Conservation (phyloP, 75 land plant genomes). For the Cupressus sempervirens region DNA sequence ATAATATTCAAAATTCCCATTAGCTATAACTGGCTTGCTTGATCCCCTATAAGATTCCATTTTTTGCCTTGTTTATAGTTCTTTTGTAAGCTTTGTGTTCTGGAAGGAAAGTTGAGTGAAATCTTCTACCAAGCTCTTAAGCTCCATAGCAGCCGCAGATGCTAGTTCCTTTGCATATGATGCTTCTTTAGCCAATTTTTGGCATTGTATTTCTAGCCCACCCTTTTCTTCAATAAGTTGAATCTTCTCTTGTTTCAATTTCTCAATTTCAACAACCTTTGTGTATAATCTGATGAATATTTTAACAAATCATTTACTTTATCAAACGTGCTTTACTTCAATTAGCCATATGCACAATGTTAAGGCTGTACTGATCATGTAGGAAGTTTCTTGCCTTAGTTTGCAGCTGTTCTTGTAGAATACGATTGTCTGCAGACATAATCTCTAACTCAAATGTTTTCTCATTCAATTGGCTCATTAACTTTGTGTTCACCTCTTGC, state of each 20-base stretch:
- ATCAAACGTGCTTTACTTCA: too few species aligned
- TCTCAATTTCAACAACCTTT: slow-evolving; percentile 78
- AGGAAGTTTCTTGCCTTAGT: slow-evolving; percentile 15
- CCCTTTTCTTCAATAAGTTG: slow-evolving; percentile 66
- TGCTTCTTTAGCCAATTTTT: slow-evolving; percentile 82
- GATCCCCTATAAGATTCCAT: slow-evolving; percentile 29
- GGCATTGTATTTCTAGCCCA: slow-evolving; percentile 56
- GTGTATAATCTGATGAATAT: too few species aligned
- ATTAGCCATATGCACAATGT: neutral
- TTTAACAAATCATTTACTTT: too few species aligned
- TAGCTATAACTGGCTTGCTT: slow-evolving; percentile 19
- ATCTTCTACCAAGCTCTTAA: slow-evolving; percentile 82
- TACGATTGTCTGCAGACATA: slow-evolving; percentile 88
- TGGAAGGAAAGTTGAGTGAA: slow-evolving; percentile 79
- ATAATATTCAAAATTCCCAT: slow-evolving; percentile 23
- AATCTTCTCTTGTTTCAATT: slow-evolving; percentile 53
- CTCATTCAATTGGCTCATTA: slow-evolving; percentile 32
- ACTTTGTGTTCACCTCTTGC: slow-evolving; percentile 58
- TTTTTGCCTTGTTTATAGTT: slow-evolving; percentile 55
- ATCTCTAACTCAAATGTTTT: slow-evolving; percentile 93
- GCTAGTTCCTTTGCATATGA: slow-evolving; percentile 93
- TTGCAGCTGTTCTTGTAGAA: slow-evolving; percentile 91
- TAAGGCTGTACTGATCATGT: neutral
- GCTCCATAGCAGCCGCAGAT: slow-evolving; percentile 91
- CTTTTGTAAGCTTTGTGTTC: slow-evolving; percentile 70